A percentile compares a stretch with the other conserved stretches of the same genome.
phyloP scores from a whole-genome alignment of 1,284 basidiomycete genomes.

The Rhodotorula sp. region DNA sequence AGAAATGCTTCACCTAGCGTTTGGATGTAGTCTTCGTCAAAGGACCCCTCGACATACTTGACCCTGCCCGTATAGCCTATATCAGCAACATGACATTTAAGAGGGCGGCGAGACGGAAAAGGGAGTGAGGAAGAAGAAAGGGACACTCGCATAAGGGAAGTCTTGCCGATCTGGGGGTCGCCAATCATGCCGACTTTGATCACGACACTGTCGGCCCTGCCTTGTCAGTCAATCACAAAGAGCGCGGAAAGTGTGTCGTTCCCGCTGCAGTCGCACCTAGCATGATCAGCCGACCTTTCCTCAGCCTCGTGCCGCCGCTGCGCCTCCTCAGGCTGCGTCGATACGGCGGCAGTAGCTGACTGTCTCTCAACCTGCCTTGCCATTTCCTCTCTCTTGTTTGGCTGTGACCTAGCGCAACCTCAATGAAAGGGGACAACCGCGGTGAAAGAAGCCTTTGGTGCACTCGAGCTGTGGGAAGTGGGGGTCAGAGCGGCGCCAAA shows the following conservation, averaged over 20 bases:
- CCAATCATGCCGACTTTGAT: slow-evolving; percentile 99
- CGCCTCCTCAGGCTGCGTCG: no score
- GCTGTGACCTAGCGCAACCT: no score
- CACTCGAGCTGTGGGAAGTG: no score
- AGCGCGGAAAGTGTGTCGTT: neutral
- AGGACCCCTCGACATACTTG: slow-evolving; percentile 75
- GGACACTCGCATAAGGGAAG: slow-evolving; percentile 67
- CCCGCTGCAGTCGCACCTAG: neutral
- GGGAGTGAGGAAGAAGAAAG: neutral
- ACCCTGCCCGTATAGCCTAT: slow-evolving; percentile 23
- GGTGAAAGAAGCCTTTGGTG: no score
- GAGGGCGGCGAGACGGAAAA: neutral
- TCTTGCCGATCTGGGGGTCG: slow-evolving; percentile 98
- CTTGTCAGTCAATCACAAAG: neutral
- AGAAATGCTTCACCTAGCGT: slow-evolving; percentile 52
- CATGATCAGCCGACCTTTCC: no score
- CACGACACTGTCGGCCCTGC: slow-evolving; percentile 61
- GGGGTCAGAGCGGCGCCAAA: no score
- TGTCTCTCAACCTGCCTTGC: no score
- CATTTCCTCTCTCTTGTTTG: no score
- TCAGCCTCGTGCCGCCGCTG: no score
- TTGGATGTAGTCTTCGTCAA: slow-evolving; percentile 92
- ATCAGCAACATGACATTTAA: neutral
- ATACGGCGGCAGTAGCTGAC: no score
- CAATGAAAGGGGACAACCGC: no score